Evolutionary conservation across 768 basidiomycete species (phyloP).

Genomic region (Termitomyces sp.): DNA sequence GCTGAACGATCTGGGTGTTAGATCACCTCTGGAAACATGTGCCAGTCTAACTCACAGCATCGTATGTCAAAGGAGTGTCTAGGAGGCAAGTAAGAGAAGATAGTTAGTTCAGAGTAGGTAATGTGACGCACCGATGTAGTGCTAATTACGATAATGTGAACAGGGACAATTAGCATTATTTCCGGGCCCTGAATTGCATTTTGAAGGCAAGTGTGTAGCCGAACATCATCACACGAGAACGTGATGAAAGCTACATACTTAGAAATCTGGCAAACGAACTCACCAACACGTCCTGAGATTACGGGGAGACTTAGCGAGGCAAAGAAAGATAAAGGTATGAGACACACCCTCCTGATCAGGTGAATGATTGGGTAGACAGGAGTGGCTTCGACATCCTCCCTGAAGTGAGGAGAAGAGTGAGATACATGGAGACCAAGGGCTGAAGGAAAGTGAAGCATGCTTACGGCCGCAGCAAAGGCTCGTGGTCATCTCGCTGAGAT

Average conservation of each 20-base stretch:
- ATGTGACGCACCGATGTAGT: constrained; percentile 58
- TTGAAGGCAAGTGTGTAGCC: neutral
- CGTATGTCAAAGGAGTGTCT: constrained; percentile 84
- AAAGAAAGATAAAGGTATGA: neutral
- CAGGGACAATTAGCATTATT: neutral
- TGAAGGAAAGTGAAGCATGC: constrained; percentile 12
- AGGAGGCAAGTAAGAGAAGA: neutral
- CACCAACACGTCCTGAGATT: constrained; percentile 56
- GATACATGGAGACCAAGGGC: constrained; percentile 1
- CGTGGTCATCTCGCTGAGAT: constrained; percentile 37
- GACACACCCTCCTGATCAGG: constrained; percentile 58
- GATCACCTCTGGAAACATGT: neutral
- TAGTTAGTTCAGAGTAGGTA: neutral
- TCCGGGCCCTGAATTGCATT: neutral
- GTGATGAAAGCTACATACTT: neutral
- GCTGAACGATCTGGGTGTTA: constrained; percentile 29
- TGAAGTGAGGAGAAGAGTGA: constrained; percentile 15
- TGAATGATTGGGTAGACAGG: constrained; percentile 80
- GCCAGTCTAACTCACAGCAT: constrained; percentile 47
- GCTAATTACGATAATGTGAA: constrained; percentile 28
- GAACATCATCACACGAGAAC: neutral
- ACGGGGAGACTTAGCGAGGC: neutral
- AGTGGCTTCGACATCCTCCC: constrained; percentile 50
- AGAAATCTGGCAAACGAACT: constrained; percentile 9
- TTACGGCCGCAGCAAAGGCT: constrained; percentile 38